Evolutionary conservation across 495 filamentous ascomycete genomes (phyloP), one percentile per base, ranked within the genome.

Genomic region (Pseudotulostoma volvatum): DNA sequence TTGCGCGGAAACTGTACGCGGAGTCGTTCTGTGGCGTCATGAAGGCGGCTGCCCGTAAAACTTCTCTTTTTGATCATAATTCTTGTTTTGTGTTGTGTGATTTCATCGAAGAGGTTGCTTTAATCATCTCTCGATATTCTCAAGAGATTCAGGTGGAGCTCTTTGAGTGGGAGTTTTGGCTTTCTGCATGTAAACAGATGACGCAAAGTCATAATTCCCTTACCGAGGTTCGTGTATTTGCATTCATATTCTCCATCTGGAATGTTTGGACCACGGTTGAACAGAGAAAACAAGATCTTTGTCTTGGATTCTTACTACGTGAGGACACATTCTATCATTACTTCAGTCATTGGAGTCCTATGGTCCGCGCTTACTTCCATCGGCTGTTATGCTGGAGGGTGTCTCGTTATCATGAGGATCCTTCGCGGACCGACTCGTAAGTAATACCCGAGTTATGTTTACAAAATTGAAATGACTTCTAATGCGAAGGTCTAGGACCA

Each of bases 291-390:
- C 67, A 73, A 18, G 57, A 65, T 7, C 53, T 94, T 16, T 93
- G 84, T 50, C 46, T 83, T 2, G 77, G 77, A 13, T 92, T 92
- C 68, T 61, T 97, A 20, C 51, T 97, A n/a, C 67, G 75, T 17
- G 76, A 80, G 43, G 68, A 79, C 30, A 64, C 77, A 11, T 96
- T 95, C 55, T 75, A 83, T 35, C 76, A 73, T 40, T 76, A 85
- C 45, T 97, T 97, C 61, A 86, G 78, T 51, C 85, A 95, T 53
- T 97, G 90, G 90, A 95, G 88, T 58, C 90, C 90, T 1, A 95
- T 97, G 90, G 86, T 94, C 18, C 73, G 90, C 43, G 82, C 86
- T 13, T 97, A 96, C 56, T 96, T 77, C 51, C 90, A 94, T 75
- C 84, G 90, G 28, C 55, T 97, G 25, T 55, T 94, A 11, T 93